Base-by-base conservation (phyloP, 2,329 filamentous ascomycete genomes). In the Xylariales sp. region DNA sequence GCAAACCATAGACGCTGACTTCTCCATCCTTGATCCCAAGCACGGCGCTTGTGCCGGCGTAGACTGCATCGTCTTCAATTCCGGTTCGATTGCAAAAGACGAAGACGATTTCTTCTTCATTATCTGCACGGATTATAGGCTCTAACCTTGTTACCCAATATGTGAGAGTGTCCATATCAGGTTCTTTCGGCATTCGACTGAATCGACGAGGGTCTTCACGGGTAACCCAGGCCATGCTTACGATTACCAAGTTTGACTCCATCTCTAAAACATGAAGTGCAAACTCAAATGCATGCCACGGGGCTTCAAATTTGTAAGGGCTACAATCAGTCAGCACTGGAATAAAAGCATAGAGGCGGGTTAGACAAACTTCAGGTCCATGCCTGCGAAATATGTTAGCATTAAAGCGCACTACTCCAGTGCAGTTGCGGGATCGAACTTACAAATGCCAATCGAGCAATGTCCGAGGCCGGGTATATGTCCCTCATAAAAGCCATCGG, bases 221-320 rank as follows among this genome's bases (percentile, higher is more conserved):
- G 2, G 84, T 88, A 21, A 86, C 66, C 86, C 85, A 91, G 0
- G 87, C 85, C 86, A 90, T 90, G 4, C 76, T 78, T 0, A 91
- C 48, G 23, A 89, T 76, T 2, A 87, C 78, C 0, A 90, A 45
- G 12, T 79, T 77, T 0, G 82, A 74, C 0, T 69, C 52, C 0
- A 63, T 61, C 2, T 76, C 61, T 0, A 88, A 55, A 5, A 82
- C 64, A 29, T 85, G 78, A 17, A 65, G 72, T 10, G 70, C 72
- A 44, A 74, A 74, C 41, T 74, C 71, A 43, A 67, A 74, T 1
- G 60, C 62, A 29, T 57, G 51, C 69, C 69, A 76, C 0, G 68
- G 67, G 42, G 70, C 62, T 44, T 74, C 66, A 35, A 74, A 73
- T 33, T 62, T 69, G 43, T 74, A 74, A 0, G 71, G 71, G 38